Evolutionary conservation across 2,329 filamentous ascomycete species (phyloP), one percentile per base, ranked within the genome.

Genomic region (Fusarium sp.): DNA sequence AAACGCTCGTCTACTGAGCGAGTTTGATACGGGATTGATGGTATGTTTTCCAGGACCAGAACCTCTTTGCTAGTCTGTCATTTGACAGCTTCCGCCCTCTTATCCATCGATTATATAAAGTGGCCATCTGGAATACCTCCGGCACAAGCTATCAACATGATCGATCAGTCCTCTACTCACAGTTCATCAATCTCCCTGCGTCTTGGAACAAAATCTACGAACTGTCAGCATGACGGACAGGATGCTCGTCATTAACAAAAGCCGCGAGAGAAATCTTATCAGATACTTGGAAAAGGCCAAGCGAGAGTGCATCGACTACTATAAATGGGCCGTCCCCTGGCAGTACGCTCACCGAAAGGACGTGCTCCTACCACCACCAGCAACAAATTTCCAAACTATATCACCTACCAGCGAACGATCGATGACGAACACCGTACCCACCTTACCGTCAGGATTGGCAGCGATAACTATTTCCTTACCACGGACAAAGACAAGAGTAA

Each of bases 21-120:
- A 46, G 25, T 10, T 30, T 15, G 18, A 21, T 21, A 4, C 23
- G 28, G 4, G 44, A 30, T 30, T 28, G 25, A 25, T 13, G 6
- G 8, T 15, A 21, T 21, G 9, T 9, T 9, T 30, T 30, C 23
- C 5, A 28, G 11, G 7, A 19, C 8, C 43, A 28, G 18, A 12
- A 9, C 9, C 8, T 15, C 18, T 4, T 46, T 30, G 18, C 18
- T 13, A 21, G 30, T 1, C 28, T 9, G 5, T 9, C 4, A 1
- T 25, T 25, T 30, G 8, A 7, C 1, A 4, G 5, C 9, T 47
- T 10, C 9, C 19, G 4, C 8, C 30, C 18, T 21, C 9, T 5
- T 7, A 7, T 13, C n/a, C 8, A 21, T 47, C 25, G 13, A 13
- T 15, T 3, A 21, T 28, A 19, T 5, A 21, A 47, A 47, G 12